phyloP scores from a whole-genome alignment of 1,284 basidiomycete genomes.

The Exsudoporus floridanus region DNA sequence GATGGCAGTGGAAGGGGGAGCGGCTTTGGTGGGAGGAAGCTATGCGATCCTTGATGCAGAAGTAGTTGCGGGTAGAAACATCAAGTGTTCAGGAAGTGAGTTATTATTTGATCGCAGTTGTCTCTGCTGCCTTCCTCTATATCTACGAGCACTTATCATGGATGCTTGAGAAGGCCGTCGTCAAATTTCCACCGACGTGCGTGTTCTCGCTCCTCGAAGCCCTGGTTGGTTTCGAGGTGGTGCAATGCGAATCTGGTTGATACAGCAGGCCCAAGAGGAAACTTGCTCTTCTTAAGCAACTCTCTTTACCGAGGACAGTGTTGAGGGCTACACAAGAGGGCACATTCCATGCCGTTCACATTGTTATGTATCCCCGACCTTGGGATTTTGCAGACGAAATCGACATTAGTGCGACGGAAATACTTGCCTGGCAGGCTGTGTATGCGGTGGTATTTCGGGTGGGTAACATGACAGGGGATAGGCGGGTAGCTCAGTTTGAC shows the following conservation, averaged over 20 bases:
- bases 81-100: slow-evolving; percentile 62
- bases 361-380: slow-evolving; percentile 9
- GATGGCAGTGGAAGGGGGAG: slow-evolving; percentile 2
- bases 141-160: slow-evolving; percentile 32
- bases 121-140: slow-evolving; percentile 14
- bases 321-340: slow-evolving; percentile 83
- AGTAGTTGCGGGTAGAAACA: slow-evolving; percentile 53
- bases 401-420: slow-evolving; percentile 51
- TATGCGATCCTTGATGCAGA: slow-evolving; percentile 77
- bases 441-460: slow-evolving; percentile 79
- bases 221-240: slow-evolving; percentile 48
- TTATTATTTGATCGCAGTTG: slow-evolving; percentile 21
- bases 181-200: slow-evolving; percentile 67
- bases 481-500: slow-evolving; percentile 41
- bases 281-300: slow-evolving; percentile 67
- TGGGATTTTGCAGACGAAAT: slow-evolving; percentile 19
- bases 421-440: slow-evolving; percentile 66
- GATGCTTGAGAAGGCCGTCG: slow-evolving; percentile 89
- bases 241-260: slow-evolving; percentile 61
- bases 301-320: slow-evolving; percentile 64
- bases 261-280: slow-evolving; percentile 85
- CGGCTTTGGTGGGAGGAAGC: slow-evolving; percentile 73
- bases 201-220: slow-evolving; percentile 42
- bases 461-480: slow-evolving; percentile 54
- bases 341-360: slow-evolving; percentile 45